Evolutionary conservation across 2,329 filamentous ascomycete species (phyloP), one percentile per base, ranked within the genome.

Genomic region (Paecilomyces variotii): DNA sequence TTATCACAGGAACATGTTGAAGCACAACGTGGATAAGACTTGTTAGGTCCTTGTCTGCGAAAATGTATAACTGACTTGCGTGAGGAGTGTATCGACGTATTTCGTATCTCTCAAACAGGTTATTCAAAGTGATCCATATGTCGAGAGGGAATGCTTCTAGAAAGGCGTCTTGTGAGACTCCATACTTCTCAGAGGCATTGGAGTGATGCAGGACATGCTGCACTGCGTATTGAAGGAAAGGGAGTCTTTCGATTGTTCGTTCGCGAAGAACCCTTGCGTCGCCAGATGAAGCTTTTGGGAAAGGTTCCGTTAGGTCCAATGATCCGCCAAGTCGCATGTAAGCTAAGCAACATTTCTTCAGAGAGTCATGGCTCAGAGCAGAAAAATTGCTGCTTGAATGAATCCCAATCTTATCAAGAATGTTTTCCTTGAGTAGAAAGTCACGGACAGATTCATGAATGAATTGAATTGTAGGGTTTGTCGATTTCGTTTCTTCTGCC

Each of bases 361-460:
- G 65, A 19, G 56, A 64, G 0, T 82, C 74, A 49, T 84, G 73
- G 54, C 78, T 72, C 39, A 62, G 56, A 0, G 69, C 66, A 28
- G 69, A 57, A 24, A 75, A 57, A 27, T 63, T 19, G 3, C n/a
- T 55, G 60, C 55, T 63, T 58, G 1, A 74, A 69, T 3, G 74
- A 66, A 68, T 66, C 72, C 28, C 30, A 10, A 78, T 25, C 26
- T 67, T 62, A 24, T 56, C 19, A 2, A 75, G 56, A 4, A 67
- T 68, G 2, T 64, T 64, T 14, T 70, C 66, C 53, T 70, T 69
- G 35, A 72, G 28, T 2, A 73, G 62, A 25, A 71, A 73, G 57
- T 72, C 69, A 50, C 68, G 64, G 6, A 74, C 69, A 4, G 71
- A 70, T 57, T 73, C 70, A 57, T 74, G 70, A 35, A 74, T 74